phyloP scores from a whole-genome alignment of 805 yeast species.

The Wickerhamomyces tratensis region DNA sequence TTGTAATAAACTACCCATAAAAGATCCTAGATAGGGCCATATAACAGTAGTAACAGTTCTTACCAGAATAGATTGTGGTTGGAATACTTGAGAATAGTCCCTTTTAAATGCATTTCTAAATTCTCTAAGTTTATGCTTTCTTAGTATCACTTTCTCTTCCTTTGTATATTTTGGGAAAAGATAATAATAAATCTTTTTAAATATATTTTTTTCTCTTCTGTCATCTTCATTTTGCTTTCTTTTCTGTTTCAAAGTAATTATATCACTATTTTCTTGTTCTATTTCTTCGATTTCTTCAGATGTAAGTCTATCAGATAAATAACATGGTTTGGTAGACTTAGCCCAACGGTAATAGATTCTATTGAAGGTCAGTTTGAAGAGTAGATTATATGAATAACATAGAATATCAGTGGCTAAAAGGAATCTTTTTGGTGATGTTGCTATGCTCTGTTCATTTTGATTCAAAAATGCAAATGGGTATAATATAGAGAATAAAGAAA shows the following conservation, averaged over 20 bases:
- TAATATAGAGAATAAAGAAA: constrained; percentile 4
- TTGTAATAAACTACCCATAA: constrained; percentile 7
- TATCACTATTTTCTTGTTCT: constrained; percentile 20
- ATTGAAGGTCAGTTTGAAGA: constrained; percentile 19
- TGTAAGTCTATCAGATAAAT: constrained; percentile 23
- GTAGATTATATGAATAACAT: constrained; percentile 7
- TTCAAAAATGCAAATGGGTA: constrained; percentile 15
- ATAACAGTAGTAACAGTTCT: constrained; percentile 17
- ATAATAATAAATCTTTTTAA: no score
- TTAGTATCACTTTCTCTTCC: constrained; percentile 5
- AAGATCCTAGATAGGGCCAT: constrained; percentile 25
- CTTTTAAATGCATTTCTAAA: constrained; percentile 13
- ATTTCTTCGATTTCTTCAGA: constrained; percentile 21
- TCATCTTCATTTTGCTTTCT: neutral
- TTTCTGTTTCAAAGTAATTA: neutral
- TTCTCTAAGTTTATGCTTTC: constrained; percentile 15
- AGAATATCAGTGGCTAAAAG: constrained; percentile 7
- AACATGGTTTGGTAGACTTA: constrained; percentile 22
- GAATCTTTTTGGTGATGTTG: neutral
- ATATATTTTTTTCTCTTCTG: neutral
- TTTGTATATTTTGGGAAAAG: no score
- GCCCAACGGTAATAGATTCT: constrained; percentile 26
- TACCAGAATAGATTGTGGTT: constrained; percentile 6
- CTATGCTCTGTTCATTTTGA: no score
- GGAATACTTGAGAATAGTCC: constrained; percentile 21